Evolutionary conservation across 495 filamentous ascomycete species (phyloP).

Genomic region (Tuber calosporum): DNA sequence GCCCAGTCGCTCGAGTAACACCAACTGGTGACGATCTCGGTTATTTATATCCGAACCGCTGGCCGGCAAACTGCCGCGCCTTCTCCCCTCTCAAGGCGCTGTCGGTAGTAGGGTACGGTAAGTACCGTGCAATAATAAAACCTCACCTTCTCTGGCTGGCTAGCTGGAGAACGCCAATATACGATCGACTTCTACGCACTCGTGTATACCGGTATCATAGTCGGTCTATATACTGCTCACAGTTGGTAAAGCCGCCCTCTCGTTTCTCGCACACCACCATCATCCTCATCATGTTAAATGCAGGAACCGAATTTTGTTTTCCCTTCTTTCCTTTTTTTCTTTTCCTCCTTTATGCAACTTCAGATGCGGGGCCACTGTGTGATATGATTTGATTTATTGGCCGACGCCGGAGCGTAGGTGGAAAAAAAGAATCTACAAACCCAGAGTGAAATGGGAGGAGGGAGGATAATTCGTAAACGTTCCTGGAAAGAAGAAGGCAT

Average conservation of each 20-base stretch:
- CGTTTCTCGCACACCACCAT: not conserved
- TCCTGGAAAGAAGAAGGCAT: not conserved
- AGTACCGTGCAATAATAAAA: not conserved
- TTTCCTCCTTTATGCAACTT: not conserved
- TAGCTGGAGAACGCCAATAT: not conserved
- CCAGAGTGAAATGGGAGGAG: not conserved
- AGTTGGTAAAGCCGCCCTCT: not conserved
- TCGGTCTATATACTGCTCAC: not conserved
- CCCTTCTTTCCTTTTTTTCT: not conserved
- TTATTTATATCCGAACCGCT: not conserved
- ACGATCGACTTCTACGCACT: not conserved
- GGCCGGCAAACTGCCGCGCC: not conserved
- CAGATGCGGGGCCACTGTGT: not conserved
- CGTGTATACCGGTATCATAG: not conserved
- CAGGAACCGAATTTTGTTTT: not conserved
- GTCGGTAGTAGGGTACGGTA: too few species aligned
- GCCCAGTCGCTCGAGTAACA: not conserved
- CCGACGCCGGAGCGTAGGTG: not conserved
- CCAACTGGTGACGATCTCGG: not conserved
- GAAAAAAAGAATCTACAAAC: not conserved
- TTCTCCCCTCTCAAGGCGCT: not conserved
- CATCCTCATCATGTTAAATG: not conserved
- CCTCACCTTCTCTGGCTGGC: not conserved
- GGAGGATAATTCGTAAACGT: not conserved
- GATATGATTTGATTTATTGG: not conserved